phyloP scores from a whole-genome alignment of 2,329 filamentous ascomycete species.

The Chalaropsis thielavioides region DNA sequence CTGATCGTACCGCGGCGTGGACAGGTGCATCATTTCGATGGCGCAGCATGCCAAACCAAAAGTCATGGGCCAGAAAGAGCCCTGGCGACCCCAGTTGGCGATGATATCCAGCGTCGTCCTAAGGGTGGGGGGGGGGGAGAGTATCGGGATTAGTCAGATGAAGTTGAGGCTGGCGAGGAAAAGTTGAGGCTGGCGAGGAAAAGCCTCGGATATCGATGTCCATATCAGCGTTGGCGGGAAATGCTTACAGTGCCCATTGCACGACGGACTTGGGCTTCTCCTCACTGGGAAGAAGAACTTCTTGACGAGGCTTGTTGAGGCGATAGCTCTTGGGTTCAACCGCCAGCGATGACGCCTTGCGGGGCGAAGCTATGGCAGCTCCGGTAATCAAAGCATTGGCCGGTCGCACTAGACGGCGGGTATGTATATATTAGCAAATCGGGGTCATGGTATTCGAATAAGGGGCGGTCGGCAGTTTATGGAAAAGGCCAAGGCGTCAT shows the following conservation, averaged over 20 bases:
- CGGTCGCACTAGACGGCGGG: slow-evolving; percentile 44
- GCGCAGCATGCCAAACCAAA: slow-evolving; percentile 83
- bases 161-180: background rate
- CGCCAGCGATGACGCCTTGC: slow-evolving; percentile 45
- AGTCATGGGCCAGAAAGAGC: slow-evolving; percentile 77
- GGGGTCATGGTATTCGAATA: background rate
- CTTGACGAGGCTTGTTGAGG: slow-evolving; percentile 35
- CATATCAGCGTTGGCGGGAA: too few species aligned
- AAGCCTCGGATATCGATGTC: too few species aligned
- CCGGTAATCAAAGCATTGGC: slow-evolving; percentile 46
- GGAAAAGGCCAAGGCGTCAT: background rate
- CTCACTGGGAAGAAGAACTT: slow-evolving; percentile 66
- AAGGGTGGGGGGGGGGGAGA: background rate
- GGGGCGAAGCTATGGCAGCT: slow-evolving; percentile 50
- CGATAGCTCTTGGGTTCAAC: slow-evolving; percentile 35
- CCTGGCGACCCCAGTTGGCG: slow-evolving; percentile 71
- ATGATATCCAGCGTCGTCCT: slow-evolving; percentile 68
- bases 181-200: background rate
- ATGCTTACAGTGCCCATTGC: slow-evolving; percentile 72
- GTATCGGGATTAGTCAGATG: slow-evolving; percentile 12
- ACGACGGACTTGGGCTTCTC: slow-evolving; percentile 64
- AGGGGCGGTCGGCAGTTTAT: slow-evolving; percentile 5
- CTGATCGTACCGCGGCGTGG: slow-evolving; percentile 77
- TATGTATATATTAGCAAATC: background rate
- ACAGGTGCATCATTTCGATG: slow-evolving; percentile 86